A percentile compares a stretch with the other conserved stretches of the same genome.
Conservation (phyloP, 2,329 filamentous ascomycete genomes). For the Chlorencoelia australis region DNA sequence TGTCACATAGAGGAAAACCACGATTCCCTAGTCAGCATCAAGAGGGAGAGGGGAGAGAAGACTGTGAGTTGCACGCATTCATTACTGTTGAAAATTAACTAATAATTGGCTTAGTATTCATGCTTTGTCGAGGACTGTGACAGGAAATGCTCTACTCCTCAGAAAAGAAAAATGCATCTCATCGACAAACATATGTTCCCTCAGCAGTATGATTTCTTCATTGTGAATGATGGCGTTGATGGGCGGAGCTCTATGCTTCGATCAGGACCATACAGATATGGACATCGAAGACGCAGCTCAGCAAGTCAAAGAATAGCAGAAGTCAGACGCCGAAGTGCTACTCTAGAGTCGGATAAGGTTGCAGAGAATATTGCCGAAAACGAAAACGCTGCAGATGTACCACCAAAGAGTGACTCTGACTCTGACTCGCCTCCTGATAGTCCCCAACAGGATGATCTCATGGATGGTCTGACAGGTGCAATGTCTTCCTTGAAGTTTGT, state of each 20-base stretch:
- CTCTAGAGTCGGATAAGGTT: not conserved
- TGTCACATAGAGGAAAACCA: slow-evolving; percentile 89
- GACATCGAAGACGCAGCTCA: slow-evolving; percentile 39
- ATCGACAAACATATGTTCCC: slow-evolving; percentile 94
- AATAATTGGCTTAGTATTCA: slow-evolving; percentile 49
- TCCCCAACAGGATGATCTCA: slow-evolving; percentile 27
- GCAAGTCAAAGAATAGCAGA: slow-evolving; percentile 25
- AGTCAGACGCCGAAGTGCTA: slow-evolving; percentile 18
- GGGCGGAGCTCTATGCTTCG: slow-evolving; percentile 68
- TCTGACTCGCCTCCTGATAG: too few relatives aligned
- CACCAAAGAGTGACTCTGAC: too few relatives aligned
- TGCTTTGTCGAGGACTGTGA: slow-evolving; percentile 90
- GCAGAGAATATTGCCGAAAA: too few relatives aligned
- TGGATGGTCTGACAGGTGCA: slow-evolving; percentile 53
- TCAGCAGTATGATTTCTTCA: slow-evolving; percentile 75
- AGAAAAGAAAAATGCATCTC: slow-evolving; percentile 78
- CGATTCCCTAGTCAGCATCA: slow-evolving; percentile 65
- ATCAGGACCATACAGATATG: slow-evolving; percentile 41
- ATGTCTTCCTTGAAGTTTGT: slow-evolving; percentile 67
- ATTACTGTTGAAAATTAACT: not conserved
- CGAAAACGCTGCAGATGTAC: too few relatives aligned
- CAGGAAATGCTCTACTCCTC: slow-evolving; percentile 68
- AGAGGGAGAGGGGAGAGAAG: slow-evolving; percentile 71
- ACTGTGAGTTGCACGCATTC: slow-evolving; percentile 51
- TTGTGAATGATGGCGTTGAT: slow-evolving; percentile 86